These are phyloP conservation scores for Hypoxylon sp. DNA, from an alignment of 2,329 filamentous ascomycete genomes.

Conservation along the genomic window DNA sequence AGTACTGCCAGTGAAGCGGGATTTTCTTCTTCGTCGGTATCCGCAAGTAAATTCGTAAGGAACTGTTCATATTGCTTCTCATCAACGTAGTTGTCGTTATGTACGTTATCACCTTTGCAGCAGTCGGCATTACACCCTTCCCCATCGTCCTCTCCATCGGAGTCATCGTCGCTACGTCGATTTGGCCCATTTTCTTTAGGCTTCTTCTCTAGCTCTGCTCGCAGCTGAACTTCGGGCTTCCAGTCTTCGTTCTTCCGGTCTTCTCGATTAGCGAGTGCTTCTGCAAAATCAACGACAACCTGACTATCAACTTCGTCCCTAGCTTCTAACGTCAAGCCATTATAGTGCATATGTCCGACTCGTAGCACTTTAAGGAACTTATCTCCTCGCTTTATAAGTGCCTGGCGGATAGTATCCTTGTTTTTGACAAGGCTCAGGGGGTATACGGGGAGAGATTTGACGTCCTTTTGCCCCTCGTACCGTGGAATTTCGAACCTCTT, in stretches of 20 bases:
- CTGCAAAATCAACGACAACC: conserved; percentile 52
- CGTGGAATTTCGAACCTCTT: conserved; percentile 37
- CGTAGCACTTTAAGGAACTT: conserved; percentile 26
- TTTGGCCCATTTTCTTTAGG: neutral
- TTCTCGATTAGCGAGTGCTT: conserved; percentile 39
- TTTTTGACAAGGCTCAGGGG: conserved; percentile 38
- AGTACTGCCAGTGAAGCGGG: neutral
- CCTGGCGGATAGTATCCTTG: neutral
- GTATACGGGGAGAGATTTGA: conserved; percentile 43
- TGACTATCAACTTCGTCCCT: conserved; percentile 52
- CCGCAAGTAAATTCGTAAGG: neutral
- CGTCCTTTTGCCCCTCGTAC: conserved; percentile 41
- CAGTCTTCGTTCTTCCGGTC: conserved; percentile 10
- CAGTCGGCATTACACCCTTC: conserved; percentile 5
- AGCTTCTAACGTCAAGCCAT: conserved; percentile 41
- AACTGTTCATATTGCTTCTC: neutral
- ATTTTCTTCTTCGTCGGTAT: neutral
- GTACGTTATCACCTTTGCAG: neutral
- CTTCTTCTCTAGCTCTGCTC: neutral
- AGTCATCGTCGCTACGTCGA: neutral
- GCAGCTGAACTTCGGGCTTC: conserved; percentile 23
- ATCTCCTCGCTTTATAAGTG: conserved; percentile 29
- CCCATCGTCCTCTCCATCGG: neutral
- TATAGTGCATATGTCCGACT: conserved; percentile 50
- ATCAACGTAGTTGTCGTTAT: conserved; percentile 3